These are phyloP conservation scores for Mycena galopus DNA, from an alignment of 768 basidiomycete species.

Conservation along the genomic window DNA sequence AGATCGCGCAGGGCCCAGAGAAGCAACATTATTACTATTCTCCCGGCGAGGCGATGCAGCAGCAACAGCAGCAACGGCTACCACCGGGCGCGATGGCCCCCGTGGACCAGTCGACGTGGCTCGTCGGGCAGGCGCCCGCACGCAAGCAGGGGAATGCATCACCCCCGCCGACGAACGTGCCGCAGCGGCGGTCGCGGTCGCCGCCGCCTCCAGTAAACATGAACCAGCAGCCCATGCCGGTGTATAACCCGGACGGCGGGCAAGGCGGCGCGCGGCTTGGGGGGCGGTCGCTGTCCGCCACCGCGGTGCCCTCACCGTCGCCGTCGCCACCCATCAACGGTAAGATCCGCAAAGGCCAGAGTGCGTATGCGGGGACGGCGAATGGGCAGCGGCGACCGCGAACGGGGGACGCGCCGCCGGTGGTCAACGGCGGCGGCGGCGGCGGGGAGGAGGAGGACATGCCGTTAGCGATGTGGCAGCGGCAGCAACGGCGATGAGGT, in stretches of 20 bases:
- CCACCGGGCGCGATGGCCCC: conserved; percentile 77
- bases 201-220: conserved; percentile 58
- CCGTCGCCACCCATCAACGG: conserved; percentile 59
- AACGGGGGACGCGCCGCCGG: conserved; percentile 36
- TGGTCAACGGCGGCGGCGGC: conserved; percentile 50
- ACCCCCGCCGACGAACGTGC: conserved; percentile 45
- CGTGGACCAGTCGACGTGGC: conserved; percentile 50
- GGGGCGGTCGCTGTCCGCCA: conserved; percentile 81
- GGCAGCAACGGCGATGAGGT: conserved; percentile 71
- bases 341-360: conserved; percentile 72
- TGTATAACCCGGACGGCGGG: conserved; percentile 42
- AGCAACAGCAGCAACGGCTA: conserved; percentile 54
- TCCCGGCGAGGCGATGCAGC: conserved; percentile 43
- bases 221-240: conserved; percentile 51
- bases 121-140: conserved; percentile 35
- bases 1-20: conserved; percentile 25
- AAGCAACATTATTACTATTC: conserved; percentile 56
- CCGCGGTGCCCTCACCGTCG: conserved; percentile 56
- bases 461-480: conserved; percentile 84
- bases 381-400: conserved; percentile 50
- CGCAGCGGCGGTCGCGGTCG: conserved; percentile 63
- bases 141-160: conserved; percentile 44
- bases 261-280: conserved; percentile 55
- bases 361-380: conserved; percentile 70
- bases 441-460: conserved; percentile 77